These are phyloP conservation scores for Heteromeles arbutifolia DNA, from an alignment of 306 rosid genomes.

Conservation along the genomic window DNA sequence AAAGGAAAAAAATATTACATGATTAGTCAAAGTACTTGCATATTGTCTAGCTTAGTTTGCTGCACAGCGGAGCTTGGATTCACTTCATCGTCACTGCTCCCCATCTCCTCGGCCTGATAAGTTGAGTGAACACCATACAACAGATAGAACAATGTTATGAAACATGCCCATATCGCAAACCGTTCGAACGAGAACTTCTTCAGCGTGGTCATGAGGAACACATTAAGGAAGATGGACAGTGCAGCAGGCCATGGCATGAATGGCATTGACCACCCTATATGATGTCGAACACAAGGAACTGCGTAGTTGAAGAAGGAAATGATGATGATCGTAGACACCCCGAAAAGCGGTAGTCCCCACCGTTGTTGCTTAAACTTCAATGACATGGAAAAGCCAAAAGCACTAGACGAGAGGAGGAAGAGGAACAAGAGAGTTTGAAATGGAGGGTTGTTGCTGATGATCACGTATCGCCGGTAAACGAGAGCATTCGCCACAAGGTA, in stretches of 20 bases:
- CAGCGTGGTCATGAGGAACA: conserved; percentile 69
- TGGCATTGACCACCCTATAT: conserved; percentile 61
- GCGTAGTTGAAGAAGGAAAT: conserved; percentile 52
- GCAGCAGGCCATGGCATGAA: conserved; percentile 95
- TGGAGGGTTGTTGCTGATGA: conserved; percentile 44
- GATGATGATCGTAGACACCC: conserved; percentile 37
- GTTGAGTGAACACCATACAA: conserved; percentile 92
- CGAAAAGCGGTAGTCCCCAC: conserved; percentile 64
- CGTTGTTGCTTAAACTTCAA: conserved; percentile 58
- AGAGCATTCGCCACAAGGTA: conserved; percentile 92
- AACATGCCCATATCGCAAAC: conserved; percentile 61
- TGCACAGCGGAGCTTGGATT: conserved; percentile 32
- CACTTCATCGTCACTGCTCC: conserved; percentile 26
- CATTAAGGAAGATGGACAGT: conserved; percentile 66
- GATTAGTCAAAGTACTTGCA: conserved; percentile 40
- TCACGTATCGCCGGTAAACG: conserved; percentile 64
- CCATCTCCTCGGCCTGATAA: conserved; percentile 67
- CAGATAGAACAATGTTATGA: conserved; percentile 67
- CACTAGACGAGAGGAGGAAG: conserved; percentile 50
- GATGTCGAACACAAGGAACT: conserved; percentile 24
- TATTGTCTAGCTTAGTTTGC: conserved; percentile 50
- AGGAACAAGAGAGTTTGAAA: conserved; percentile 49
- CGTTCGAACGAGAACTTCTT: conserved; percentile 51
- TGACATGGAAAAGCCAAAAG: conserved; percentile 63
- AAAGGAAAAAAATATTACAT: not conserved